A percentile compares a stretch with the other conserved stretches of the same genome.
phyloP scores from a whole-genome alignment of 1,284 basidiomycete species.

The Tilletia indica region DNA sequence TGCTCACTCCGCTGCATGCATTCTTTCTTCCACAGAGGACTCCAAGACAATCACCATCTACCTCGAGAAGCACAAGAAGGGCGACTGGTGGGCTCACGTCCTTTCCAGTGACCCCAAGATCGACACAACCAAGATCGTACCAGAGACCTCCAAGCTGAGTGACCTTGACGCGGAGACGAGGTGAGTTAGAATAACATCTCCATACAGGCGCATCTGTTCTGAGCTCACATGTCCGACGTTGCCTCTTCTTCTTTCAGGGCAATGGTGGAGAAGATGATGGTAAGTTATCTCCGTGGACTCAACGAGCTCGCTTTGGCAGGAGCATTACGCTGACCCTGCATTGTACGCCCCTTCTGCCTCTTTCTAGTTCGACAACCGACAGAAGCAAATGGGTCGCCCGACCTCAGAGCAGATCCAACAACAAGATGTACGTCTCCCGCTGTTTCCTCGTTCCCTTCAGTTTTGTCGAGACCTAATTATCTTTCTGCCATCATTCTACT shows the following conservation, averaged over 20 bases:
- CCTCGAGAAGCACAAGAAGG: conserved; percentile 80
- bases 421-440: conserved; percentile 31
- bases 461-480: not conserved
- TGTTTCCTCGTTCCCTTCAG: not conserved
- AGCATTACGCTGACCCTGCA: not conserved
- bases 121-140: conserved; percentile 93
- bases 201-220: not conserved
- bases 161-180: conserved; percentile 91
- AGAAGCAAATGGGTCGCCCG: conserved; percentile 93
- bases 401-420: conserved; percentile 55
- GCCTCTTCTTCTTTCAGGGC: conserved; percentile 63
- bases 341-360: conserved; percentile 51
- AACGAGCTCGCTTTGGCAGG: not conserved
- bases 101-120: conserved; percentile 92
- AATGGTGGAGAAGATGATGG: conserved; percentile 99
- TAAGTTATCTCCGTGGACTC: not conserved
- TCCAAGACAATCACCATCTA: conserved; percentile 71
- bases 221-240: not conserved
- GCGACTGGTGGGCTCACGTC: conserved; percentile 97
- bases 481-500: not conserved
- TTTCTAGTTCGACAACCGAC: conserved; percentile 85
- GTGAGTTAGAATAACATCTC: conserved; percentile 57
- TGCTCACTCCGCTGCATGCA: not conserved
- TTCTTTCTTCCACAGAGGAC: conserved; percentile 66
- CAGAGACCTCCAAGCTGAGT: conserved; percentile 90